Conservation (phyloP, 305 asterid species). For the Fraxinus sp. region DNA sequence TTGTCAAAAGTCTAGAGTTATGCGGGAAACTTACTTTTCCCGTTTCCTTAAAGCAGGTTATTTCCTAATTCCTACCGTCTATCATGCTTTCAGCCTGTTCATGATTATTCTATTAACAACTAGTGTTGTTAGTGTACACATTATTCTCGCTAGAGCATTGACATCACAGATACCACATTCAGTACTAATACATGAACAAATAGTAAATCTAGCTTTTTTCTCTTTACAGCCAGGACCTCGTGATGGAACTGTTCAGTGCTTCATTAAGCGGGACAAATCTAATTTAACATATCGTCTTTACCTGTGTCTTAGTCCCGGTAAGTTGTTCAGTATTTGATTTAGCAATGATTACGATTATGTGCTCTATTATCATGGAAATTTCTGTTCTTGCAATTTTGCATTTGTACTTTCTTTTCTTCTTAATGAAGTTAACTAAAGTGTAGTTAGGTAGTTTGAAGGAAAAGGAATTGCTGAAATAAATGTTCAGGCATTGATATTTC, state of each 20-base stretch:
- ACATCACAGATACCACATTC: neutral
- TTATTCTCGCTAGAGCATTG: neutral
- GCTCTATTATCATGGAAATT: neutral
- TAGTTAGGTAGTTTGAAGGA: neutral
- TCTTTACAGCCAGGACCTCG: constrained; percentile 70
- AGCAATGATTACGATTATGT: neutral
- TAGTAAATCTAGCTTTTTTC: neutral
- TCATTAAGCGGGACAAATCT: constrained; percentile 20
- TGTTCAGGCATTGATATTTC: neutral
- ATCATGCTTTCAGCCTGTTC: neutral
- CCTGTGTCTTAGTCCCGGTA: neutral
- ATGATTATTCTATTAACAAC: neutral
- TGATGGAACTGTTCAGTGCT: no score
- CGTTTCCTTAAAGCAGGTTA: neutral
- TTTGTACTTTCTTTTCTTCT: neutral
- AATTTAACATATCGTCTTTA: neutral
- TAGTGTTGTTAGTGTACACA: neutral
- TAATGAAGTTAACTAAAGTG: neutral
- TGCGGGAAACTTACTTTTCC: constrained; percentile 53
- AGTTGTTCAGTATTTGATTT: neutral
- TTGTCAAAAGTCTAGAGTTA: constrained; percentile 69
- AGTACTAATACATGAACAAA: constrained; percentile 10
- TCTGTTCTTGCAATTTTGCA: neutral
- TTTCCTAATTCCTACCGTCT: neutral
- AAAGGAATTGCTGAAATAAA: neutral